Evolutionary conservation across 2,329 filamentous ascomycete genomes (phyloP), one percentile per base, ranked within the genome.

Genomic region (Xylogone sp.): DNA sequence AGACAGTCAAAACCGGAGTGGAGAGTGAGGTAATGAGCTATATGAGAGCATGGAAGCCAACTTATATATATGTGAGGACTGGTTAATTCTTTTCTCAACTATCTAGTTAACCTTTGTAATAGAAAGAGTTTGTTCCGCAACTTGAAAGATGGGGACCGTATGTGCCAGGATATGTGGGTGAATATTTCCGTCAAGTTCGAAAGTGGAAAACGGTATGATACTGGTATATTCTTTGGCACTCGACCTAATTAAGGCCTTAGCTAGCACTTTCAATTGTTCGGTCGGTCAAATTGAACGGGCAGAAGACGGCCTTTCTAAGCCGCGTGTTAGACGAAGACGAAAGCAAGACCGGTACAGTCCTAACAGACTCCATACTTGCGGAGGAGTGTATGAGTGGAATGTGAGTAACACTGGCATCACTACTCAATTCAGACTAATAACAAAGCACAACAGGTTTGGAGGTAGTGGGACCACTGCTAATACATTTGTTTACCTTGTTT

Each of bases 391-490:
- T 52, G 50, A 45, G 50, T 2, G 50, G 50, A 3, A 52, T 52
- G 50, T 52, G 18, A 48, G 50, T 16, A 8, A 13, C 27, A 31
- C 27, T 31, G 13, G 7, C 8, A 8, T 31, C 27, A 31, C 13
- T 31, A 13, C 13, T 31, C 13, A 31, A 31, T 31, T 31, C 27
- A 31, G 13, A 8, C 18, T 21, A 16, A 16, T 10, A n/a, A 46
- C 18, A 27, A 42, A 39, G 13, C 20, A 10, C 13, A 13, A 39
- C 29, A 52, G 50, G 50, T 52, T 52, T 43, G 50, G 50, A 4
- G 50, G 50, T n/a, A 52, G 50, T 29, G 50, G 50, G n/a, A 52
- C 50, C 9, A 52, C 50, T 7, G 50, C 50, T 4, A 52, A 52
- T 19, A 52, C 50, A 13, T 52, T 52, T 22, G 39, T 52, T 4